These are phyloP conservation scores for Zhuliangozyma parablackwelliae DNA, from an alignment of 1,139 yeast genomes.

Conservation along the genomic window DNA sequence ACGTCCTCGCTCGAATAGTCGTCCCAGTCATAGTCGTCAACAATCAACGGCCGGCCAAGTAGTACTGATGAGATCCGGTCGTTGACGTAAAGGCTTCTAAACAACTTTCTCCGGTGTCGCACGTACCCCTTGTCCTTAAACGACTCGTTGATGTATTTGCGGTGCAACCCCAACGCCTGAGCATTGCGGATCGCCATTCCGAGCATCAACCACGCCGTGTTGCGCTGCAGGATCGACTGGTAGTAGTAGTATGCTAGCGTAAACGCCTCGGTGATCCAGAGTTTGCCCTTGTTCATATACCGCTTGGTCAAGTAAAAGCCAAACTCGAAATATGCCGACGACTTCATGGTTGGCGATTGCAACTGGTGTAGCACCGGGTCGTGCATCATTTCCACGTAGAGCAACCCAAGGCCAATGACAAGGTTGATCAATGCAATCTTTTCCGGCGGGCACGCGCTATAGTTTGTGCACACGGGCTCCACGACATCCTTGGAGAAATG, in stretches of 20 bases:
- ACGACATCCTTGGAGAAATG: constrained; percentile 6
- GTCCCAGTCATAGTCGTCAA: constrained; percentile 40
- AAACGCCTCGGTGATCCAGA: constrained; percentile 41
- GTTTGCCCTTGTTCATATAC: constrained; percentile 12
- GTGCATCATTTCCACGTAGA: constrained; percentile 9
- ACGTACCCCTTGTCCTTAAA: constrained; percentile 8
- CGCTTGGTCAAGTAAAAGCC: constrained; percentile 10
- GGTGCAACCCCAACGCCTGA: constrained; percentile 12
- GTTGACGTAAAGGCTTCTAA: constrained; percentile 35
- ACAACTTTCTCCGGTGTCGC: constrained; percentile 28
- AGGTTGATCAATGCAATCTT: constrained; percentile 10
- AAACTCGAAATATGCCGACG: constrained; percentile 10
- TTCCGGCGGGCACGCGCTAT: constrained; percentile 7
- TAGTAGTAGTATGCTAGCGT: constrained; percentile 32
- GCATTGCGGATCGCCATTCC: constrained; percentile 13
- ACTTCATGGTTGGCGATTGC: constrained; percentile 8
- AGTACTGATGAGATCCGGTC: constrained; percentile 36
- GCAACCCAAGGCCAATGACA: constrained; percentile 10
- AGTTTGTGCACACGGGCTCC: constrained; percentile 8
- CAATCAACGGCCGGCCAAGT: constrained; percentile 39
- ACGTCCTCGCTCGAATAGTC: constrained; percentile 17
- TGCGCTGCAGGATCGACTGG: constrained; percentile 31
- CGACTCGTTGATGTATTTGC: constrained; percentile 12
- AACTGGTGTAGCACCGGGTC: constrained; percentile 7
- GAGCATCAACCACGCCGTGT: constrained; percentile 32